phyloP scores from a whole-genome alignment of 495 filamentous ascomycete species.

The Delitschia confertaspora region DNA sequence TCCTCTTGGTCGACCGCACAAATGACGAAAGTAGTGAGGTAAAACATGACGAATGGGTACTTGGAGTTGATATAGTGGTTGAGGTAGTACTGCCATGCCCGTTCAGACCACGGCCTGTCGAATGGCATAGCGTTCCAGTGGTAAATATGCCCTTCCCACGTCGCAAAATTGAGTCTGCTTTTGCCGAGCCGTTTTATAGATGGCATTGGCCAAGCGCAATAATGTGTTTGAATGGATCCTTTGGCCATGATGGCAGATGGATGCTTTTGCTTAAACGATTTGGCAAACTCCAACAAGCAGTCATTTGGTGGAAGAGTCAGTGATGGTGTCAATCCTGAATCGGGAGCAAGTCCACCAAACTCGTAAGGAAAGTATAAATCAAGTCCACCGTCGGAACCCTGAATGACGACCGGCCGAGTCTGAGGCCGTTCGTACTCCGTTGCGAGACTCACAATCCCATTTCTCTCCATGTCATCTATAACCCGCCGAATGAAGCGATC shows the following conservation, averaged over 20 bases:
- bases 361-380: conserved; percentile 17
- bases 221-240: conserved; percentile 9
- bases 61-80: conserved; percentile 15
- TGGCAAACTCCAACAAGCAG: conserved; percentile 13
- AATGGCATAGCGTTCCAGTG: conserved; percentile 15
- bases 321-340: conserved; percentile 2
- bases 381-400: conserved; percentile 11
- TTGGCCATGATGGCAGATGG: conserved; percentile 13
- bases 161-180: conserved; percentile 9
- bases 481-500: conserved; percentile 18
- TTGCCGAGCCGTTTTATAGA: conserved; percentile 6
- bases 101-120: conserved; percentile 8
- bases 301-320: conserved; percentile 5
- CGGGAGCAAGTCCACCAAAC: conserved; percentile 1
- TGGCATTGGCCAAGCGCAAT: conserved; percentile 18
- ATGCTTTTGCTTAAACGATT: conserved; percentile 3
- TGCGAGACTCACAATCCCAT: conserved; percentile 6
- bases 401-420: conserved; percentile 8
- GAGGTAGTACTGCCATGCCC: conserved; percentile 16
- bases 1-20: conserved; percentile 7
- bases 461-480: conserved; percentile 12
- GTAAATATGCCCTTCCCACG: conserved; percentile 12
- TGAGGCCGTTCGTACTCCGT: conserved; percentile 10
- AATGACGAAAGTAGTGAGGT: conserved; percentile 16
- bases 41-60: conserved; percentile 19